Conservation (phyloP, 768 basidiomycete species). For the Boletus tomentosulus region DNA sequence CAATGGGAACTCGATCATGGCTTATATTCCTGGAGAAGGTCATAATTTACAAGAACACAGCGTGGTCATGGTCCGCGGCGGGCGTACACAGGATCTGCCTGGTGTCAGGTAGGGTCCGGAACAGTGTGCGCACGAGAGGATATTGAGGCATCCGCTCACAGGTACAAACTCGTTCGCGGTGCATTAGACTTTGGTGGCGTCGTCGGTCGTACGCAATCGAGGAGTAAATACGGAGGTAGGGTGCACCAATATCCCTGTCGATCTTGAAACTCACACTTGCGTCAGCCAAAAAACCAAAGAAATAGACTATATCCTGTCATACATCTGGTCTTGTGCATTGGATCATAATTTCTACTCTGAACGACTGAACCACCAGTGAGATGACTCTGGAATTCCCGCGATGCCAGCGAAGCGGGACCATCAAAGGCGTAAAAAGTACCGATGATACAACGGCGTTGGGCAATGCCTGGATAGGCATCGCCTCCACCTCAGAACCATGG, state of each 20-base stretch:
- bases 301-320: constrained; percentile 32
- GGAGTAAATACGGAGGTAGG: constrained; percentile 91
- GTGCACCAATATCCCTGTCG: constrained; percentile 14
- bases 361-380: too few species aligned
- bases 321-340: neutral
- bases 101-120: constrained; percentile 77
- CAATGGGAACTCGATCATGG: constrained; percentile 84
- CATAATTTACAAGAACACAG: constrained; percentile 98
- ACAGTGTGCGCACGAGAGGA: neutral
- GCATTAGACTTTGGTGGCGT: constrained; percentile 90
- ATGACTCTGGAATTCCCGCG: too few species aligned
- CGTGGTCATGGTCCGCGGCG: constrained; percentile 92
- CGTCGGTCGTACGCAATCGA: constrained; percentile 69
- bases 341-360: neutral
- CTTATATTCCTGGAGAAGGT: constrained; percentile 95
- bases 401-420: too few species aligned
- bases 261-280: constrained; percentile 8
- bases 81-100: constrained; percentile 94
- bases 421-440: too few species aligned
- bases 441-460: too few species aligned
- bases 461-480: too few species aligned
- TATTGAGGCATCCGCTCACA: constrained; percentile 29
- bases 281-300: constrained; percentile 85
- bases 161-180: constrained; percentile 94
- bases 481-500: neutral